phyloP scores from a whole-genome alignment of 2,329 filamentous ascomycete genomes.

The Dothidotthia symphoricarpi region DNA sequence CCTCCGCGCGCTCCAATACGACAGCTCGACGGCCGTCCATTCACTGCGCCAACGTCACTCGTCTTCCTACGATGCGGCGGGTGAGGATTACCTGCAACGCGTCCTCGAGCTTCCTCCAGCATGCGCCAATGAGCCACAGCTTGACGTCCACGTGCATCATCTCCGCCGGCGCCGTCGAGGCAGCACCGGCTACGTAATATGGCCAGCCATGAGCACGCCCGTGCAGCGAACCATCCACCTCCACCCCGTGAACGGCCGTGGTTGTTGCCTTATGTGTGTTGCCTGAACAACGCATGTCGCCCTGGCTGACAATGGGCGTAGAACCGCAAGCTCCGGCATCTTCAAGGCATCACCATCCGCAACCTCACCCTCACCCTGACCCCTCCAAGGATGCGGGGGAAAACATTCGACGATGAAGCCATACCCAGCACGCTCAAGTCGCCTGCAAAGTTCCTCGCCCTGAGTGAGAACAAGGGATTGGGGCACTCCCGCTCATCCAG shows the following conservation, averaged over 20 bases:
- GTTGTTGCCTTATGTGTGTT: slow-evolving; percentile 39
- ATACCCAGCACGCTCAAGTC: slow-evolving; percentile 65
- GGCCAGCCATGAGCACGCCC: slow-evolving; percentile 18
- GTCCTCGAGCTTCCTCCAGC: slow-evolving; percentile 12
- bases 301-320: no score
- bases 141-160: background rate
- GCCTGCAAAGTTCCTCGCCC: slow-evolving; percentile 63
- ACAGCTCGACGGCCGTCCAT: no score
- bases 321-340: slow-evolving; percentile 85
- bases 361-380: slow-evolving; percentile 69
- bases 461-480: slow-evolving; percentile 50
- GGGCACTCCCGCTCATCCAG: slow-evolving; percentile 61
- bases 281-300: no score
- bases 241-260: slow-evolving; percentile 38
- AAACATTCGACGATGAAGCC: slow-evolving; percentile 74
- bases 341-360: slow-evolving; percentile 81
- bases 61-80: no score
- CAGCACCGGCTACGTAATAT: slow-evolving; percentile 22
- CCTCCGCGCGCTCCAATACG: no score
- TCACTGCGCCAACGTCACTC: no score
- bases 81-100: slow-evolving; percentile 9
- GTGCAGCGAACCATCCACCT: slow-evolving; percentile 9
- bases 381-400: slow-evolving; percentile 51
- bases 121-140: slow-evolving; percentile 7
- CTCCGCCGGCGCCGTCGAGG: background rate